phyloP scores from a whole-genome alignment of 2,329 filamentous ascomycete genomes.

The Ophiognomonia clavigignenti-juglandacearum region DNA sequence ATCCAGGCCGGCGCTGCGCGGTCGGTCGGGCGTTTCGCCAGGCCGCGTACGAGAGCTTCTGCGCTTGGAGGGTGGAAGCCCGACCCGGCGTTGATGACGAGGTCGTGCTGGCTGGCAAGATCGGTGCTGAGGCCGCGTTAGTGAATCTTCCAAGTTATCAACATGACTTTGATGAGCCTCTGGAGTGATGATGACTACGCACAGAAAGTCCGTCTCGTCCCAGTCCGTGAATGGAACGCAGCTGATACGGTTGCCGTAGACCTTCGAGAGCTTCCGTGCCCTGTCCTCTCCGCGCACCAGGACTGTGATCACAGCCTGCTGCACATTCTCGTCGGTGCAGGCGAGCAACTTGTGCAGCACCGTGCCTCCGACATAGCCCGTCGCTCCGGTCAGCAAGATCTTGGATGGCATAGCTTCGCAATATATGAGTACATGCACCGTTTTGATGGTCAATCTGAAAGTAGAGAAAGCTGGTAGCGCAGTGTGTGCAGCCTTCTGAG shows the following conservation, averaged over 20 bases:
- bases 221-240: constrained; percentile 21
- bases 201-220: constrained; percentile 21
- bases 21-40: constrained; percentile 21
- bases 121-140: too few relatives aligned
- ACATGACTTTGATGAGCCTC: too few relatives aligned
- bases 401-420: too few relatives aligned
- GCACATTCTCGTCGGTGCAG: constrained; percentile 17
- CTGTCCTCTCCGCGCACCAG: constrained; percentile 19
- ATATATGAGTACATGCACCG: too few relatives aligned
- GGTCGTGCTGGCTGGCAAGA: constrained; percentile 22
- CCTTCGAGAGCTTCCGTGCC: not conserved
- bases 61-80: constrained; percentile 34
- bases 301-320: constrained; percentile 17
- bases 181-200: too few relatives aligned
- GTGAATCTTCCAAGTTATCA: too few relatives aligned
- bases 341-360: constrained; percentile 20
- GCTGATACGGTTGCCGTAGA: constrained; percentile 18
- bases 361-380: constrained; percentile 26
- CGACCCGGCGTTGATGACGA: constrained; percentile 39
- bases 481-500: too few relatives aligned
- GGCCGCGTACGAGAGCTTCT: constrained; percentile 35
- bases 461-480: too few relatives aligned
- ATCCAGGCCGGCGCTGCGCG: not conserved
- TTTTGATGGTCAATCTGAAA: too few relatives aligned
- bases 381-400: constrained; percentile 25